A percentile compares a stretch with the other conserved stretches of the same genome.
These are phyloP conservation scores for Kodamaea hsintzibuensis DNA, from an alignment of 805 yeast genomes.

Conservation along the genomic window DNA sequence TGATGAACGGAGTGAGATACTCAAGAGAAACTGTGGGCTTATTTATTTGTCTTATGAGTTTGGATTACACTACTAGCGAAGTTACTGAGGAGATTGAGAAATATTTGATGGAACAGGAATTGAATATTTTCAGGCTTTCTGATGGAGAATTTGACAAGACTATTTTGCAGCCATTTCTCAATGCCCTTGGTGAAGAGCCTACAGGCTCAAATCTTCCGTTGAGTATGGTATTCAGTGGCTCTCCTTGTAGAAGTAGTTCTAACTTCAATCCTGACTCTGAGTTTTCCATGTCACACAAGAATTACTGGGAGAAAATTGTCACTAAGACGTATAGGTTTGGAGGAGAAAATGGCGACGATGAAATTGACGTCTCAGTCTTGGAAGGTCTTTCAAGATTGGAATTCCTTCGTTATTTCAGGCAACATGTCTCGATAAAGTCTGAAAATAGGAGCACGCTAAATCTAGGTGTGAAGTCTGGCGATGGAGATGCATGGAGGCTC, in stretches of 20 bases:
- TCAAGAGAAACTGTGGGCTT: slow-evolving; percentile 57
- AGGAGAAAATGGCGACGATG: slow-evolving; percentile 29
- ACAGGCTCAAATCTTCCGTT: slow-evolving; percentile 14
- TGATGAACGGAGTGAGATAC: slow-evolving; percentile 55
- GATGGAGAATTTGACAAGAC: slow-evolving; percentile 35
- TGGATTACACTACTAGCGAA: slow-evolving; percentile 38
- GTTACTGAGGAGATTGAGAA: slow-evolving; percentile 50
- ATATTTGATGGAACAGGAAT: slow-evolving; percentile 45
- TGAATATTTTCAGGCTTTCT: slow-evolving; percentile 25
- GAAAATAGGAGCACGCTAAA: slow-evolving; percentile 13
- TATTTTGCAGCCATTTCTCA: slow-evolving; percentile 40
- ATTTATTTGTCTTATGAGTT: slow-evolving; percentile 58
- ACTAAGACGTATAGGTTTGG: slow-evolving; percentile 44
- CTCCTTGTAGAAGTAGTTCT: slow-evolving; percentile 30
- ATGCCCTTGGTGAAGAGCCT: slow-evolving; percentile 8
- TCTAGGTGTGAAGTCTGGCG: slow-evolving; percentile 14
- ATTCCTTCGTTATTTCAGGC: slow-evolving; percentile 13
- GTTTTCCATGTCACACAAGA: slow-evolving; percentile 39
- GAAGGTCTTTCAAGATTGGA: slow-evolving; percentile 26
- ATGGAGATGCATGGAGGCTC: slow-evolving; percentile 7
- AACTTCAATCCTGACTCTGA: slow-evolving; percentile 20
- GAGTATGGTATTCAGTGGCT: slow-evolving; percentile 22
- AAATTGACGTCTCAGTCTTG: slow-evolving; percentile 33
- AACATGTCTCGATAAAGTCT: slow-evolving; percentile 17
- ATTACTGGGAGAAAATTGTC: slow-evolving; percentile 50